Percentiles rank a stretch among this genome's conserved stretches.
Conservation (phyloP, 2,329 filamentous ascomycete genomes). For the Colletotrichum ledebouriae region DNA sequence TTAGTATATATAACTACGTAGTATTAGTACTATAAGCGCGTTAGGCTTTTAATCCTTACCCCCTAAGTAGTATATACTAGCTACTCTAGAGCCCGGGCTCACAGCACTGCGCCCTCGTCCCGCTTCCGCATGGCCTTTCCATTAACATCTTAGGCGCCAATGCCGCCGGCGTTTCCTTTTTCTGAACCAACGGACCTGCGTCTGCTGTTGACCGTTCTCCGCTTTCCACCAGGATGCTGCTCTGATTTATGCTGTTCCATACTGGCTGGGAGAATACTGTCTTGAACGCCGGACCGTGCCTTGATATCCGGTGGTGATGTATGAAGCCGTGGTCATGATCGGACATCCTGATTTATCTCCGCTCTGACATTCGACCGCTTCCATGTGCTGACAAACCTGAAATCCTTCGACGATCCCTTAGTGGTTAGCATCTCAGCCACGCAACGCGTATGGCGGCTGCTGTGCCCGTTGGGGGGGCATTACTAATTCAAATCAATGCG, state of each 20-base stretch:
- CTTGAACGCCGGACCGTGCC: too few species aligned
- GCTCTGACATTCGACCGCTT: background rate
- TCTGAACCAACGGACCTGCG: background rate
- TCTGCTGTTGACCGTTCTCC: background rate
- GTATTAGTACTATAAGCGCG: too few species aligned
- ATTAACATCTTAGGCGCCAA: constrained; percentile 21
- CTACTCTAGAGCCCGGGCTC: too few species aligned
- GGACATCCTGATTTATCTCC: constrained; percentile 11
- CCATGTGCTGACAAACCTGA: constrained; percentile 1
- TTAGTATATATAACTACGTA: too few species aligned
- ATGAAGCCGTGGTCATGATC: background rate
- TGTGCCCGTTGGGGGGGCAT: background rate
- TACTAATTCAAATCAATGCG: constrained; percentile 3
- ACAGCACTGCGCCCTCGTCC: constrained; percentile 1
- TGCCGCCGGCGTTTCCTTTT: constrained; percentile 2
- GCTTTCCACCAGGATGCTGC: background rate
- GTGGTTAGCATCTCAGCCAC: constrained; percentile 4
- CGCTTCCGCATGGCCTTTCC: background rate
- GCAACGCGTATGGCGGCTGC: background rate
- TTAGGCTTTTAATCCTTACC: too few species aligned
- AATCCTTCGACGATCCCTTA: background rate
- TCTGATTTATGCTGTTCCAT: background rate
- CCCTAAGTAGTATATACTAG: too few species aligned
- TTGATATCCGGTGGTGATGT: background rate
- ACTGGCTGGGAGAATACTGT: too few species aligned